Conservation (phyloP, 352 stramenopile species). For the Blastocystis sp. region DNA sequence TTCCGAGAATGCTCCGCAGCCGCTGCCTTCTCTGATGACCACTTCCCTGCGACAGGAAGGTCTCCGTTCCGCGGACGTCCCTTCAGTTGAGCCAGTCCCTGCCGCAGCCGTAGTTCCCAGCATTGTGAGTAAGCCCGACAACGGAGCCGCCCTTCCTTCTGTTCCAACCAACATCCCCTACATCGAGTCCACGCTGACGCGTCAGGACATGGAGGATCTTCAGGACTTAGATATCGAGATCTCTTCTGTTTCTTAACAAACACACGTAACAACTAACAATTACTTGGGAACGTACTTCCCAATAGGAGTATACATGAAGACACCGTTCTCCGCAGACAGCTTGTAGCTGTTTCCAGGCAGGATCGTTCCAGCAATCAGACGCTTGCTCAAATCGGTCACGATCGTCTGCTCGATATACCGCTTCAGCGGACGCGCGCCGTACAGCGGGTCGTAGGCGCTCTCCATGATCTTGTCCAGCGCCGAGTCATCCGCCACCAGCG, state of each 20-base stretch:
- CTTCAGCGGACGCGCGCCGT: conserved; percentile 85
- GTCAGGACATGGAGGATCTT: not conserved
- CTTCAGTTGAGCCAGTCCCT: too few species aligned
- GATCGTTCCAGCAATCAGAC: conserved; percentile 36
- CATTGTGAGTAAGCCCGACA: too few species aligned
- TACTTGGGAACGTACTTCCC: not conserved
- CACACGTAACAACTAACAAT: not conserved
- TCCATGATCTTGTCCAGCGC: conserved; percentile 80
- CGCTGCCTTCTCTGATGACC: too few species aligned
- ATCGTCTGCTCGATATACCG: conserved; percentile 84
- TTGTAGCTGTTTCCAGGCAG: not conserved
- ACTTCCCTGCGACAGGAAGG: too few species aligned
- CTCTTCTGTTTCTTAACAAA: not conserved
- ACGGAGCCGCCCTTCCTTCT: not conserved
- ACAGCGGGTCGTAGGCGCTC: conserved; percentile 79
- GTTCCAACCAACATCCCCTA: not conserved
- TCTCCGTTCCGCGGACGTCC: too few species aligned
- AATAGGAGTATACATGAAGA: conserved; percentile 5
- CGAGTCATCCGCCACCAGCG: conserved; percentile 65
- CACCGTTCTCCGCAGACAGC: conserved; percentile 14
- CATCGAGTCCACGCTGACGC: not conserved
- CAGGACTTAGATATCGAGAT: not conserved
- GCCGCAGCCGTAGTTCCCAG: too few species aligned
- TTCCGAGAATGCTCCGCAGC: too few species aligned
- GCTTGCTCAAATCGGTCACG: conserved; percentile 68